A percentile compares a stretch with the other conserved stretches of the same genome.
These are phyloP conservation scores for Alternaria longipes DNA, from an alignment of 2,329 filamentous ascomycete species.

Conservation along the genomic window DNA sequence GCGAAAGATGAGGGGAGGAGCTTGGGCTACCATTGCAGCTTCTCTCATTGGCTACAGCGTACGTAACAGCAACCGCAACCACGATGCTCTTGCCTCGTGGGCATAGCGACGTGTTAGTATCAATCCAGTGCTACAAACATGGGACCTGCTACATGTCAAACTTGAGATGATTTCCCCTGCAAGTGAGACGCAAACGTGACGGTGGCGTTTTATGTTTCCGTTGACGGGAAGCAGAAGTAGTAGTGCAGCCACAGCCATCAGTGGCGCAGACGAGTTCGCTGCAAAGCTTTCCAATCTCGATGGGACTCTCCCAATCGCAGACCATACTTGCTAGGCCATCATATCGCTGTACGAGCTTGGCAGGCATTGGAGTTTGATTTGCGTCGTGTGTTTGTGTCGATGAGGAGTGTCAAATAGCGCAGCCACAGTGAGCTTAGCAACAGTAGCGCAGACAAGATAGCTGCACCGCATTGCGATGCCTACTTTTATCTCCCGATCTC, in stretches of 20 bases:
- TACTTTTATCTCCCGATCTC: too few species aligned
- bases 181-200: not conserved
- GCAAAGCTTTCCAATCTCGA: not conserved
- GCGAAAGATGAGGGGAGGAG: conserved; percentile 21
- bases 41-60: not conserved
- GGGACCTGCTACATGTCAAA: not conserved
- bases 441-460: too few species aligned
- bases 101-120: not conserved
- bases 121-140: not conserved
- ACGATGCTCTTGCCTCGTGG: conserved; percentile 1
- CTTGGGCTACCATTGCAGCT: conserved; percentile 5
- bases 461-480: too few species aligned
- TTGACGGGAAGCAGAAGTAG: not conserved
- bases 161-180: not conserved
- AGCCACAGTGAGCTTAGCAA: too few species aligned
- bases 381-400: too few species aligned
- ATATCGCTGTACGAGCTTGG: not conserved
- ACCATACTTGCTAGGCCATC: not conserved
- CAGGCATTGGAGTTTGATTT: too few species aligned
- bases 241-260: not conserved
- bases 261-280: not conserved
- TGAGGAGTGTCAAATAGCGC: too few species aligned
- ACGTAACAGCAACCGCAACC: conserved; percentile 29
- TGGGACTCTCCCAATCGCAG: not conserved
- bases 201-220: not conserved